Evolutionary conservation across 1,139 yeast species (phyloP), one percentile per base, ranked within the genome.

Genomic region (Petasospora rhodanensis): DNA sequence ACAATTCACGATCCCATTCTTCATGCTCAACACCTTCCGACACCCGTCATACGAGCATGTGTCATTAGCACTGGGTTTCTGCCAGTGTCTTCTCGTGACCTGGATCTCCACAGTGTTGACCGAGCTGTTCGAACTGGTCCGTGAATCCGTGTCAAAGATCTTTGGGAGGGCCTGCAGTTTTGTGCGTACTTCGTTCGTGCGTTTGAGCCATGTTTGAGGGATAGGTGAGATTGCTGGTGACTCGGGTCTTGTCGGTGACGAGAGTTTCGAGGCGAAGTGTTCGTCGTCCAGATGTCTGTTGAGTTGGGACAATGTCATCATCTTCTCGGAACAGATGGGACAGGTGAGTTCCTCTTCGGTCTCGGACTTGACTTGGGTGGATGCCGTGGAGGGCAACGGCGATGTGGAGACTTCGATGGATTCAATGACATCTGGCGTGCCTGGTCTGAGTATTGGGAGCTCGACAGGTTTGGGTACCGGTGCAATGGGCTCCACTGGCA

Each of bases 201-300:
- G 54, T 38, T 46, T 48, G 39, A 66, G 53, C 73, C 73, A 67
- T 10, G 62, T 52, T 36, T 54, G 56, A 20, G 19, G 17, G 12
- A 20, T 14, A 21, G 34, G 22, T 11, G 25, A 22, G 31, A 32
- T 26, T 11, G 19, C 26, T 16, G 35, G 32, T 5, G 35, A 16
- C 13, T 31, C 22, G 11, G 35, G 24, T 10, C 21, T 14, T 7
- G 24, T 10, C 14, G 13, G 12, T 12, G n/a, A 7, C 12, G 24
- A 11, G 13, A 7, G 24, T 12, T 28, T 29, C 15, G 36, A 24
- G 14, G 21, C 29, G 2, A 24, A 8, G 22, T 85, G 96, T 5
- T 58, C 70, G 38, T 73, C 83, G 52, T 85, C 95, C 18, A 86
- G 60, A 53, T 86, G 95, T 28, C 69, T 66, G 52, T 83, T 83